phyloP scores from a whole-genome alignment of 106 monocot species.

The Agapanthus africanus region DNA sequence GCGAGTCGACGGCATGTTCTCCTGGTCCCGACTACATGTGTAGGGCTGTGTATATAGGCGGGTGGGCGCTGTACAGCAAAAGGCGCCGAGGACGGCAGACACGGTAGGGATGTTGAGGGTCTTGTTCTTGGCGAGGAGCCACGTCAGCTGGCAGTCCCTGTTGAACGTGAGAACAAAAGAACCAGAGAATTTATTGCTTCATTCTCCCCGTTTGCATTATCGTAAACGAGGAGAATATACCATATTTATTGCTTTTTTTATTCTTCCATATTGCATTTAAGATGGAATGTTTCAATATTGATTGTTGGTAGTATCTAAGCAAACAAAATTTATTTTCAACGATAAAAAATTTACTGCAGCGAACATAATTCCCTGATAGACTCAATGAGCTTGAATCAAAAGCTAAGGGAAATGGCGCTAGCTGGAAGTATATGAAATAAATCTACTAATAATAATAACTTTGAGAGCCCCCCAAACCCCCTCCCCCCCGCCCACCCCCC shows the following conservation, averaged over 20 bases:
- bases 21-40: conserved; percentile 79
- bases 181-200: background rate
- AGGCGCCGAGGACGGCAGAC: conserved; percentile 84
- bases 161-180: conserved; percentile 38
- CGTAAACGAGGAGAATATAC: background rate
- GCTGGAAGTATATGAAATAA: no score
- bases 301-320: no score
- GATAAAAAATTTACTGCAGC: no score
- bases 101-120: conserved; percentile 79
- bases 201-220: background rate
- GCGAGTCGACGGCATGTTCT: conserved; percentile 99
- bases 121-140: conserved; percentile 81
- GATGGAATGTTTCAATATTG: no score
- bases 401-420: no score
- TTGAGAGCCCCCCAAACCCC: no score
- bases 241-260: conserved; percentile 11
- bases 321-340: no score
- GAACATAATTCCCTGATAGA: no score
- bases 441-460: no score
- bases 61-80: conserved; percentile 51
- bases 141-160: conserved; percentile 92
- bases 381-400: no score
- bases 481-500: no score
- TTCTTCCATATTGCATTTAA: no score
- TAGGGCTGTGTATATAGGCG: conserved; percentile 41